Evolutionary conservation across 1,139 yeast genomes (phyloP).

Genomic region (Magnusiomyces sp.): DNA sequence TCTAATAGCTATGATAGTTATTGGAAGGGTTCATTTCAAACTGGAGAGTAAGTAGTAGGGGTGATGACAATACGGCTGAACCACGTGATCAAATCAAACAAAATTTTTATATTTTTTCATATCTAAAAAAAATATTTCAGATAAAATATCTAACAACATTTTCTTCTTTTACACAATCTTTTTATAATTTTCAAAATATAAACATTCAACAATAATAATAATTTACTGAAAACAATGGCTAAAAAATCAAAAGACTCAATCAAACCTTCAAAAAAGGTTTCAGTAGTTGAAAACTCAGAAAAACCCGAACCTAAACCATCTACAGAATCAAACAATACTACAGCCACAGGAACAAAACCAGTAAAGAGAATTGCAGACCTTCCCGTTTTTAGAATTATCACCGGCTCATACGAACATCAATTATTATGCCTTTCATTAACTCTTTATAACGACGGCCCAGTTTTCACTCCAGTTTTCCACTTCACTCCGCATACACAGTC

Average conservation of each 20-base stretch:
- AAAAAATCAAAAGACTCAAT: not conserved
- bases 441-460: conserved; percentile 40
- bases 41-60: too few species aligned
- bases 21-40: too few species aligned
- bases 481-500: conserved; percentile 91
- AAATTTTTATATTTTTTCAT: too few species aligned
- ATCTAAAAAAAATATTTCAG: not conserved
- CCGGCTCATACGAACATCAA: conserved; percentile 94
- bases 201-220: not conserved
- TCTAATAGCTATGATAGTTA: too few species aligned
- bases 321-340: too few species aligned
- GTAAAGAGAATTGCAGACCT: conserved; percentile 1
- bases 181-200: not conserved
- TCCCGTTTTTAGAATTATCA: conserved; percentile 59
- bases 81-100: too few species aligned
- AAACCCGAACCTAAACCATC: too few species aligned
- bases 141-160: too few species aligned
- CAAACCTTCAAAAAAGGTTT: not conserved
- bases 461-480: conserved; percentile 90
- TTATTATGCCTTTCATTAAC: conserved; percentile 73
- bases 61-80: too few species aligned
- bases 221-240: not conserved
- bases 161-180: not conserved
- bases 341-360: too few species aligned
- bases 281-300: not conserved